phyloP scores from a whole-genome alignment of 2,329 filamentous ascomycete species.

The Xylaria sp. region DNA sequence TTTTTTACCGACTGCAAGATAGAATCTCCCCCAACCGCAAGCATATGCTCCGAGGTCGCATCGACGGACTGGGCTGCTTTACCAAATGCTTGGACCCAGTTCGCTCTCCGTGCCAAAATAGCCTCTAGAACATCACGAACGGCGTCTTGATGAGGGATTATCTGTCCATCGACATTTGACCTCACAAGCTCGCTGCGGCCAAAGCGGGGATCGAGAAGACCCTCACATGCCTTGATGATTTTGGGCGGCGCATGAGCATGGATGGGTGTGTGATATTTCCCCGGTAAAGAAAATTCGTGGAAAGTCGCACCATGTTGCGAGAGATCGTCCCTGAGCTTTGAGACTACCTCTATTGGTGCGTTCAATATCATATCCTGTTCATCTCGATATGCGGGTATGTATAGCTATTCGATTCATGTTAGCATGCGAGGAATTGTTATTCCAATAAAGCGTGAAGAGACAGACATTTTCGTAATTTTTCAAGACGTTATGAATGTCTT shows the following conservation, averaged over 20 bases:
- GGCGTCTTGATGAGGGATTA: constrained; percentile 7
- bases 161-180: constrained; percentile 13
- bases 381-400: constrained; percentile 21
- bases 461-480: constrained; percentile 3
- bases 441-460: constrained; percentile 6
- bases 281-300: constrained; percentile 11
- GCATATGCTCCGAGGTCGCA: not conserved
- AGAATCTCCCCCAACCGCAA: constrained; percentile 15
- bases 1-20: not conserved
- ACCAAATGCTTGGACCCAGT: not conserved
- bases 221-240: constrained; percentile 23
- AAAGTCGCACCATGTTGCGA: not conserved
- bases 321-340: not conserved
- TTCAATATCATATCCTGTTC: constrained; percentile 20
- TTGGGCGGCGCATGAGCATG: constrained; percentile 5
- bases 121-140: constrained; percentile 11
- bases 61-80: not conserved
- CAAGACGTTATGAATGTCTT: constrained; percentile 16
- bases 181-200: constrained; percentile 16
- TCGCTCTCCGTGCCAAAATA: constrained; percentile 10
- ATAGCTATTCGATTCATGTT: constrained; percentile 5
- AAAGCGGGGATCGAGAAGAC: constrained; percentile 21
- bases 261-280: constrained; percentile 12
- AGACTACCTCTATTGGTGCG: not conserved
- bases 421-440: not conserved